Base-by-base conservation (phyloP, 305 asterid genomes). In the Fraxinus floribunda region DNA sequence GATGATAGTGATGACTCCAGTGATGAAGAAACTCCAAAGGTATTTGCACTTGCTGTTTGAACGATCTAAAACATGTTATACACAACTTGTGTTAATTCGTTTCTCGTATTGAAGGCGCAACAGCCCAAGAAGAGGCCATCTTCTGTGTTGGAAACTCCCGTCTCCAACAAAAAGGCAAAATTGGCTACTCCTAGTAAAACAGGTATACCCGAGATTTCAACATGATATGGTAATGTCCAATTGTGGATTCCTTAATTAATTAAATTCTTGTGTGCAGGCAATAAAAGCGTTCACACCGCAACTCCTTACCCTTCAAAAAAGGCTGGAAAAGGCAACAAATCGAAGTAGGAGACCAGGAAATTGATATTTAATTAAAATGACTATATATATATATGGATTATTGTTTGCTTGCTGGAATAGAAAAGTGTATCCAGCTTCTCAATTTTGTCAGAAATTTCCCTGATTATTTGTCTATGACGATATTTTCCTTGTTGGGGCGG, bases 161-260 rank as follows among this genome's bases (percentile, higher is more conserved):
- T 75, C 52, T 34, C 85, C 24, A 78, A 83, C 73, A 93, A 93
- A 89, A 93, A 91, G 83, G 86, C 92, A 24, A 93, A 89, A 79
- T 0, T 81, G 26, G 76, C 88, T 55, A 75, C 92, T 18, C 90
- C 92, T 6, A 85, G 86, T 10, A 90, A 90, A 76, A 15, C 89
- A 81, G 94, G 94, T 91, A 44, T 4, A 20, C 24, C 10, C 29
- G 0, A 4, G 30, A 29, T 24, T 49, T 26, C 10, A 20, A 24
- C 34, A 10, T 76, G n/a, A 81, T 16, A 16, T 52, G 62, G 62
- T 5, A n/a, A n/a, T 55, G 24, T 16, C 9, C 24, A 5, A 55
- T 0, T 18, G 9, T 13, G 0, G 9, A 49, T 7, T 83, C 24
- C 7, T 62, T 1, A 24, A 24, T 22, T 22, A 24, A 18, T 55